Evolutionary conservation across 2,329 filamentous ascomycete genomes (phyloP).

Genomic region (Chaetomium sp.): DNA sequence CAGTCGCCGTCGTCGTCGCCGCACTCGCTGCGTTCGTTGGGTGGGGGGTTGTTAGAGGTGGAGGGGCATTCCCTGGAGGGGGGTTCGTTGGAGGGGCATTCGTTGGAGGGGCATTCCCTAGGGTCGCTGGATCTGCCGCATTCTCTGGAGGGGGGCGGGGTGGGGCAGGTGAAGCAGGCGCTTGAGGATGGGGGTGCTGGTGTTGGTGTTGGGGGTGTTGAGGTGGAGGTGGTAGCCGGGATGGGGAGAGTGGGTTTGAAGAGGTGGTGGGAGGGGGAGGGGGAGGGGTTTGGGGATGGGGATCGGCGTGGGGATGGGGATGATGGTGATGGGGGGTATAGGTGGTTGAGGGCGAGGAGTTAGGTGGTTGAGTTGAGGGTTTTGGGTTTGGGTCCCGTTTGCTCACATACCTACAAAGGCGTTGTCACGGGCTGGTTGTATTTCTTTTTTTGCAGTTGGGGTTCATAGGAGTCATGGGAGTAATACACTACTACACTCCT

Average conservation of each 20-base stretch:
- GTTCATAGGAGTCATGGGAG: background rate
- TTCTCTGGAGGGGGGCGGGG: too few species aligned
- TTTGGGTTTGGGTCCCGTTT: background rate
- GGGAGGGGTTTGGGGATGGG: slow-evolving; percentile 11
- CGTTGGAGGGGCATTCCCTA: too few species aligned
- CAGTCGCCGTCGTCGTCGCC: background rate
- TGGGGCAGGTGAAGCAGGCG: background rate
- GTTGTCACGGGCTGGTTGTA: background rate
- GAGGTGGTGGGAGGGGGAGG: slow-evolving; percentile 17
- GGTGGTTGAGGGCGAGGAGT: slow-evolving; percentile 4
- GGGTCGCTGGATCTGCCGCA: too few species aligned
- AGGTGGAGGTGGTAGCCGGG: too few species aligned
- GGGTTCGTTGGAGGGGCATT: background rate
- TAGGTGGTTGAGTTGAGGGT: background rate
- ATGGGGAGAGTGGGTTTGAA: background rate
- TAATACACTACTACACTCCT: background rate
- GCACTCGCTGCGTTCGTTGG: background rate
- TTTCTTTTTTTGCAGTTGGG: background rate
- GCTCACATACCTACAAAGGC: background rate
- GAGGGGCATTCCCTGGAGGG: too few species aligned
- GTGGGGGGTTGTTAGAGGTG: background rate
- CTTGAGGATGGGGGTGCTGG: background rate
- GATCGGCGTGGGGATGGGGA: background rate
- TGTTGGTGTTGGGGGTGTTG: too few species aligned
- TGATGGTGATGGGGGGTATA: slow-evolving; percentile 1